Base-by-base conservation (phyloP, 352 stramenopile species). In the Lagenidium sp. region DNA sequence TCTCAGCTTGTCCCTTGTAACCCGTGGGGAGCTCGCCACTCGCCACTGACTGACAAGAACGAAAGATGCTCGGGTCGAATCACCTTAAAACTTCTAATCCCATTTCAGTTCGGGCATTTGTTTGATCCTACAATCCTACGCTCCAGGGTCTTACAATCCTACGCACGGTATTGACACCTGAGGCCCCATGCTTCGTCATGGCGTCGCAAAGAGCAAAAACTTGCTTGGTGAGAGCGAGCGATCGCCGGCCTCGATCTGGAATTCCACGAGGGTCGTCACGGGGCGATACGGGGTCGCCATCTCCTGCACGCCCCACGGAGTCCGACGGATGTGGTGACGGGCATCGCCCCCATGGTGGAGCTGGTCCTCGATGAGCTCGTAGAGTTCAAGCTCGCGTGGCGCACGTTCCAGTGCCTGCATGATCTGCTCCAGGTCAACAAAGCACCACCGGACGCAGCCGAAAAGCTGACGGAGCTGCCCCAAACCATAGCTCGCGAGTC, bases 371-470 rank as follows among this genome's bases (percentile, higher is more conserved):
- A 88, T 66, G 16, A 84, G 47, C 43, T 84, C 72, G 50, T 85
- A 87, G 3, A 88, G 54, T 23, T 55, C 36, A 8, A 81, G 60
- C 44, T 75, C 50, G 10, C 65, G 68, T 5, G 49, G 63, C 2
- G 72, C 55, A 12, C 41, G 53, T 43, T 62, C 47, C 15, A 88
- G 53, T 22, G 64, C 72, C 11, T 12, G 8, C 37, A 82, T 70
- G 39, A 85, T 83, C 47, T 82, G 67, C 28, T 62, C 60, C 8
- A 83, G 31, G 23, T 78, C 60, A 15, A 74, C 56, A 36, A 71
- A 88, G 37, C 65, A 71, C 75, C 72, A 85, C 8, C 75, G 70
- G 41, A 88, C 66, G 40, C 69, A 88, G 22, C 54, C 45, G 30
- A 85, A 81, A 22, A 85, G 43, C 20, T 52, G 39, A 20, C 67